Conservation (phyloP, 768 basidiomycete species). For the Suillus discolor region DNA sequence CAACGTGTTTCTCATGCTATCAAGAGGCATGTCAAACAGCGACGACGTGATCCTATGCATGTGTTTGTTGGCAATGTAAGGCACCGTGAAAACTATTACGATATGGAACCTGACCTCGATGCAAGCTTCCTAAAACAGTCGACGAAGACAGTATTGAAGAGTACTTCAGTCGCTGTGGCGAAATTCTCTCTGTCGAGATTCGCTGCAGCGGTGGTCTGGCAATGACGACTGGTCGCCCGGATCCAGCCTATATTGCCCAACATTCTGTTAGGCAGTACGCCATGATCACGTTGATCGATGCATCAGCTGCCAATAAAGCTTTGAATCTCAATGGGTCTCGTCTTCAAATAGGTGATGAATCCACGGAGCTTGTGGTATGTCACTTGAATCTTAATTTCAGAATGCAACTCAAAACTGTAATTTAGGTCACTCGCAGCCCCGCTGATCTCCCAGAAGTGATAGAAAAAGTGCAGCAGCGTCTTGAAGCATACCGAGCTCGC, state of each 20-base stretch:
- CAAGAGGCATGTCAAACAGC: conserved; percentile 17
- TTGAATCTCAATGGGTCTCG: conserved; percentile 38
- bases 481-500: conserved; percentile 25
- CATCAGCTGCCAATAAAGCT: conserved; percentile 42
- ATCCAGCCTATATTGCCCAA: conserved; percentile 35
- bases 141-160: conserved; percentile 25
- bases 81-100: neutral
- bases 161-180: conserved; percentile 28
- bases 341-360: conserved; percentile 40
- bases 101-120: neutral
- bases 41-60: conserved; percentile 16
- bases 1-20: conserved; percentile 27
- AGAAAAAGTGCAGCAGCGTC: conserved; percentile 30
- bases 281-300: conserved; percentile 45
- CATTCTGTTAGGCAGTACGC: conserved; percentile 52
- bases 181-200: conserved; percentile 23
- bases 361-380: conserved; percentile 37
- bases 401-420: neutral
- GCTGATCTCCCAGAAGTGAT: conserved; percentile 37
- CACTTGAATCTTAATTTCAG: too few species aligned
- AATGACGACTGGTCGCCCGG: conserved; percentile 27
- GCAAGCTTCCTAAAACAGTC: conserved; percentile 10
- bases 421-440: conserved; percentile 29
- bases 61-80: conserved; percentile 69
- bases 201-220: conserved; percentile 36